These are phyloP conservation scores for Ramalina intermedia DNA, from an alignment of 495 filamentous ascomycete genomes.

Conservation along the genomic window DNA sequence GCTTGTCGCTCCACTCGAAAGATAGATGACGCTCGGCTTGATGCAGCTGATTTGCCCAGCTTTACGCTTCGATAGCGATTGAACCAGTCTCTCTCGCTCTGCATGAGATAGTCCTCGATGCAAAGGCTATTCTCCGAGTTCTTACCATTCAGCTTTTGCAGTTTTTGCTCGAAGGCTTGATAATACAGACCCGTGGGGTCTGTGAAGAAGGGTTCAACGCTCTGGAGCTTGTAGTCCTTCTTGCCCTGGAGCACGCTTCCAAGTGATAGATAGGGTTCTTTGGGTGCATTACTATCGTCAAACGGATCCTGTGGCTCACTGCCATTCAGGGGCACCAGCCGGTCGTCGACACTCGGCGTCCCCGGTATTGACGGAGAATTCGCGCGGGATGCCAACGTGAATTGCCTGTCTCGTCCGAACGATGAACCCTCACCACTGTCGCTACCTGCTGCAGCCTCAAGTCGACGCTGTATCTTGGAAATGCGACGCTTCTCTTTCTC, in stretches of 20 bases:
- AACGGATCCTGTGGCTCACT: neutral
- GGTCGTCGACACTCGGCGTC: constrained; percentile 1
- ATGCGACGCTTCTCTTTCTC: constrained; percentile 3
- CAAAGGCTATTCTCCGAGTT: constrained; percentile 41
- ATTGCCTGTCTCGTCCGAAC: neutral
- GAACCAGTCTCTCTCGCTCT: constrained; percentile 53
- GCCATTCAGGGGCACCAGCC: neutral
- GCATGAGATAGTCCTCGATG: constrained; percentile 47
- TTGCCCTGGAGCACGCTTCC: constrained; percentile 37
- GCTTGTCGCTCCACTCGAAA: constrained; percentile 13
- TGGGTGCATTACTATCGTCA: neutral
- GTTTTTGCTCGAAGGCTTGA: constrained; percentile 37
- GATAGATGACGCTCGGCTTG: constrained; percentile 29
- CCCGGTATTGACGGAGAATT: constrained; percentile 3
- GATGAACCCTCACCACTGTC: constrained; percentile 4
- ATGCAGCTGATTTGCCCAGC: constrained; percentile 18
- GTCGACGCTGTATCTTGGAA: constrained; percentile 1
- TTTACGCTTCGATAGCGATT: constrained; percentile 41
- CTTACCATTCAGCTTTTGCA: constrained; percentile 35
- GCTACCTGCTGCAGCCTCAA: neutral
- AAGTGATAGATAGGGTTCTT: constrained; percentile 28
- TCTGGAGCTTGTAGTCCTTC: constrained; percentile 43
- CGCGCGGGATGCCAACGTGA: neutral
- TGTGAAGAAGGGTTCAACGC: constrained; percentile 55
- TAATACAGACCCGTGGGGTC: constrained; percentile 45